A percentile compares a stretch with the other conserved stretches of the same genome.
phyloP scores from a whole-genome alignment of 140 eudicot genomes.

The Cichorium intybus region DNA sequence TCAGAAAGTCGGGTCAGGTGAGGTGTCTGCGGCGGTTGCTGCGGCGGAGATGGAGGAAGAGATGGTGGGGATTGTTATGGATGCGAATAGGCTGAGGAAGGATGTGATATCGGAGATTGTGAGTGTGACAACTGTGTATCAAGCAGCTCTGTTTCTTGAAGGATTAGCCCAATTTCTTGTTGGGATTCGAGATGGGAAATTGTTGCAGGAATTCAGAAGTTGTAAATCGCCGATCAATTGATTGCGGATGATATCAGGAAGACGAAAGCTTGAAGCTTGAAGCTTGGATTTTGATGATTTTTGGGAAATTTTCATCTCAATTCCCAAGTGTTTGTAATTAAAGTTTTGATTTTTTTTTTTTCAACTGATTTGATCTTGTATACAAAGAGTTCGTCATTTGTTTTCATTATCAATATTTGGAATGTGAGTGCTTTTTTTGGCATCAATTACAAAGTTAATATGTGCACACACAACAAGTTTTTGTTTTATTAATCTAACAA shows the following conservation, averaged over 20 bases:
- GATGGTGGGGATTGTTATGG: conserved; percentile 68
- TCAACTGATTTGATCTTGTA: not conserved
- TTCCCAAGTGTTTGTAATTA: conserved; percentile 23
- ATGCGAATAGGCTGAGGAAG: conserved; percentile 74
- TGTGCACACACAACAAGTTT: too few species aligned
- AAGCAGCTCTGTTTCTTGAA: conserved; percentile 75
- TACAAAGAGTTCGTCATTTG: not conserved
- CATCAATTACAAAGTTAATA: not conserved
- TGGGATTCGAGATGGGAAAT: conserved; percentile 63
- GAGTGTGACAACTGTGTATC: conserved; percentile 62
- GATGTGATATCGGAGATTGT: conserved; percentile 75
- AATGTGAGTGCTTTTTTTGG: not conserved
- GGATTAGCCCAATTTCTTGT: conserved; percentile 78
- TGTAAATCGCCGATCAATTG: conserved; percentile 35
- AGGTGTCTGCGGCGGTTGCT: conserved; percentile 37
- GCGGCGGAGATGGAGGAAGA: conserved; percentile 71
- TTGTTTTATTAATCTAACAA: too few species aligned
- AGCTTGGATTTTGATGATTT: conserved; percentile 2
- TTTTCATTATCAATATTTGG: not conserved
- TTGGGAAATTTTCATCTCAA: not conserved
- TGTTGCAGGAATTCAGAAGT: conserved; percentile 47
- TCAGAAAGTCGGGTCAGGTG: conserved; percentile 34
- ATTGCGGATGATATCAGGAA: not conserved
- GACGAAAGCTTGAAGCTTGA: not conserved
- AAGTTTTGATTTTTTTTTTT: conserved; percentile 10